phyloP scores from a whole-genome alignment of 75 land plant genomes.

The Selaginella tamariscina region DNA sequence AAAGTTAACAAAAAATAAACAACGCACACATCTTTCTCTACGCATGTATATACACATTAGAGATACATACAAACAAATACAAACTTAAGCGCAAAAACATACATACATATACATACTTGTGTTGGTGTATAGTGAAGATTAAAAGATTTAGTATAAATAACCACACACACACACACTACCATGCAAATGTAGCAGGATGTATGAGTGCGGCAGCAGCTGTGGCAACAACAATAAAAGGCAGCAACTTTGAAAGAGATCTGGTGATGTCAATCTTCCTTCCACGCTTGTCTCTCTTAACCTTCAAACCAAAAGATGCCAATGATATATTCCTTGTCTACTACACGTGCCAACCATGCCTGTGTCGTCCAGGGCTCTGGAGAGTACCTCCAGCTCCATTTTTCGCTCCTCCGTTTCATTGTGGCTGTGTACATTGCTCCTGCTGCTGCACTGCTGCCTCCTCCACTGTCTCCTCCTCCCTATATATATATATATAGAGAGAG shows the following conservation, averaged over 20 bases:
- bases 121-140: neutral
- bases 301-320: slow-evolving; percentile 41
- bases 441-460: no score
- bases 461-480: no score
- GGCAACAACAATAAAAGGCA: slow-evolving; percentile 66
- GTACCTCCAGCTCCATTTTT: neutral
- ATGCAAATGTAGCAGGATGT: slow-evolving; percentile 67
- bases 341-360: neutral
- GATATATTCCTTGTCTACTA: slow-evolving; percentile 22
- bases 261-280: slow-evolving; percentile 32
- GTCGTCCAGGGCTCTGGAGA: neutral
- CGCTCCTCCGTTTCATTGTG: no score
- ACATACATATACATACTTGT: neutral
- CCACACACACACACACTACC: slow-evolving; percentile 28
- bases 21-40: no score
- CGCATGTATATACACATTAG: neutral
- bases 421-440: no score
- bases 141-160: neutral
- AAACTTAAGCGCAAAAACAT: neutral
- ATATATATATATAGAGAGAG: no score
- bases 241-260: slow-evolving; percentile 52
- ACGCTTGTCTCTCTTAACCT: slow-evolving; percentile 13
- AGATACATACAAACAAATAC: neutral
- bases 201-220: slow-evolving; percentile 67
- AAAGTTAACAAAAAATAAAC: neutral